A percentile compares a stretch with the other conserved stretches of the same genome.
phyloP scores from a whole-genome alignment of 2,329 filamentous ascomycete genomes.

The Paraconiothyrium sp. region DNA sequence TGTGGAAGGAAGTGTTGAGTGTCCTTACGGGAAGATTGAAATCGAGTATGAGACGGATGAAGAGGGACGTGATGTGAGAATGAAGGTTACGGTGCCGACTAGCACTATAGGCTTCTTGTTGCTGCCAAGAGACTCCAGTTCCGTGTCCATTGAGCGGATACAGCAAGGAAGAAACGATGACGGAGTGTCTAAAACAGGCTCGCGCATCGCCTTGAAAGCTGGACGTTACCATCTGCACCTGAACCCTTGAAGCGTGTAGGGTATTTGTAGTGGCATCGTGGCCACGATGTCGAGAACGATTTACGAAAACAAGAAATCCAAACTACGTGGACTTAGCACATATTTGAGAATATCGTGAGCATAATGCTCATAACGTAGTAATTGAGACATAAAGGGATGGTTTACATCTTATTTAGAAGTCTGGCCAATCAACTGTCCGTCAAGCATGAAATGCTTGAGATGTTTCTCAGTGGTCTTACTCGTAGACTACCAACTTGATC shows the following conservation, averaged over 20 bases:
- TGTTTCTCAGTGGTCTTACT: too few species aligned
- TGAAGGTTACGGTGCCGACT: constrained; percentile 36
- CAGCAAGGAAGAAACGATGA: constrained; percentile 1
- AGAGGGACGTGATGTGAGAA: constrained; percentile 11
- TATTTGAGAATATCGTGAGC: too few species aligned
- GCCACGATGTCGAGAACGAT: too few species aligned
- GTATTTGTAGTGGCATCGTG: too few species aligned
- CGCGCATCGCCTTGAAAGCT: constrained; percentile 21
- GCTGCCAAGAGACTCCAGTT: constrained; percentile 25
- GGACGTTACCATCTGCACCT: constrained; percentile 15
- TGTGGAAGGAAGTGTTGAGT: constrained; percentile 52
- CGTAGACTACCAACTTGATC: too few species aligned
- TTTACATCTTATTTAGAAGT: too few species aligned
- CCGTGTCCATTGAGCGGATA: constrained; percentile 14
- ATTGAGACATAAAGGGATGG: too few species aligned
- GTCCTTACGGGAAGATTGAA: constrained; percentile 51
- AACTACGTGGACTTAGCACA: too few species aligned
- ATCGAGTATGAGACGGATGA: constrained; percentile 30
- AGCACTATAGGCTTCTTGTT: constrained; percentile 30
- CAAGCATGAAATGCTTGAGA: too few species aligned
- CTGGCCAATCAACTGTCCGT: too few species aligned
- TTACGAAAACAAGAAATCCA: too few species aligned
- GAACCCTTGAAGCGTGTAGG: not conserved
- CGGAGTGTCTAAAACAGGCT: constrained; percentile 10
- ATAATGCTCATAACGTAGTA: too few species aligned